phyloP scores from a whole-genome alignment of 2,329 filamentous ascomycete species.

The Septoria linicola region DNA sequence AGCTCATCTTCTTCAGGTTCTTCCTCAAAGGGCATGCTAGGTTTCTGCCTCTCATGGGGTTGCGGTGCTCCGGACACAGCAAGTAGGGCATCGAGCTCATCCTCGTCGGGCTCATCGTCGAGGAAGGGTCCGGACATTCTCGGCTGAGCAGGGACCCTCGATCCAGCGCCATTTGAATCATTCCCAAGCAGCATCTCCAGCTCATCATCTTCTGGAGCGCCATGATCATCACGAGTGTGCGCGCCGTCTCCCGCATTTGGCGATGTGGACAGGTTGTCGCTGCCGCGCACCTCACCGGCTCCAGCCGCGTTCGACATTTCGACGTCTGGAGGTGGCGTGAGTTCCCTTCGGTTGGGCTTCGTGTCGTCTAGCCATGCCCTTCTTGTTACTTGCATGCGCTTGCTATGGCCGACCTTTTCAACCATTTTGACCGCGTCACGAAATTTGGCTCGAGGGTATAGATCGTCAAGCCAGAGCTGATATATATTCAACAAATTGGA shows the following conservation, averaged over 20 bases:
- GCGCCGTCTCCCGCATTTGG: not conserved
- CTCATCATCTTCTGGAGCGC: constrained; percentile 30
- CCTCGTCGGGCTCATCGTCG: constrained; percentile 21
- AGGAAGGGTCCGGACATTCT: constrained; percentile 28
- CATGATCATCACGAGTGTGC: not conserved
- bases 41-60: constrained; percentile 15
- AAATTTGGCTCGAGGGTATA: constrained; percentile 94
- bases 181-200: constrained; percentile 31
- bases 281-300: constrained; percentile 8
- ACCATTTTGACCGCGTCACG: constrained; percentile 85
- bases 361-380: constrained; percentile 80
- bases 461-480: constrained; percentile 92
- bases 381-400: constrained; percentile 70
- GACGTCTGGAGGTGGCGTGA: constrained; percentile 14
- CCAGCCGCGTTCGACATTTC: constrained; percentile 21
- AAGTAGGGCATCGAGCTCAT: constrained; percentile 17
- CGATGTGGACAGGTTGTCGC: not conserved
- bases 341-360: constrained; percentile 49
- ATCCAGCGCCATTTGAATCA: constrained; percentile 7
- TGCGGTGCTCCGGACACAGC: not conserved
- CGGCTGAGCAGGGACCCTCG: not conserved
- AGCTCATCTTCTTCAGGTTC: constrained; percentile 41
- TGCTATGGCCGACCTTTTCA: constrained; percentile 88
- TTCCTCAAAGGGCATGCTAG: constrained; percentile 26
- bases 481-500: constrained; percentile 82